These are phyloP conservation scores for Acanthamoeba sp. DNA, from an alignment of 208 protist species.

Conservation along the genomic window DNA sequence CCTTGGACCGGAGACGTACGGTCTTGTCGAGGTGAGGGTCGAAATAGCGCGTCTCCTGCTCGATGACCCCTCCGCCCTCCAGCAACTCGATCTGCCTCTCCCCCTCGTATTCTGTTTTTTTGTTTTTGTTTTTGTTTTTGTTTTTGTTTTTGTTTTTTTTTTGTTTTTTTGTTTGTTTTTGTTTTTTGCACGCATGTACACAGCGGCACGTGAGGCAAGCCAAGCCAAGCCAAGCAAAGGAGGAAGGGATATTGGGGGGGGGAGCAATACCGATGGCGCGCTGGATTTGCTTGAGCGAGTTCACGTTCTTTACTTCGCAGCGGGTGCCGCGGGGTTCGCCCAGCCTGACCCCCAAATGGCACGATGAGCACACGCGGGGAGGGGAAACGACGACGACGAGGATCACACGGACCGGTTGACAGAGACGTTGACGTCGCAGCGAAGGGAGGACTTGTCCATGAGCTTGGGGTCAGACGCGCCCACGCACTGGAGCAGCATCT, in stretches of 20 bases:
- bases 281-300: conserved; percentile 77
- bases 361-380: no score
- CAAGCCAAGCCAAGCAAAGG: no score
- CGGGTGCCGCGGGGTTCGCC: conserved; percentile 76
- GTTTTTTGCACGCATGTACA: no score
- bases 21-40: conserved; percentile 80
- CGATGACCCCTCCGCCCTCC: conserved; percentile 67
- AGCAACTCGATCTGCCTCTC: conserved; percentile 81
- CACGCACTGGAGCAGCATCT: conserved; percentile 82
- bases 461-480: conserved; percentile 76
- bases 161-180: no score
- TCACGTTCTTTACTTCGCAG: conserved; percentile 89
- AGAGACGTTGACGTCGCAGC: conserved; percentile 89
- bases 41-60: conserved; percentile 82
- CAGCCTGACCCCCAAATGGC: neutral
- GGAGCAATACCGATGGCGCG: conserved; percentile 79
- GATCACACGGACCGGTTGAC: conserved; percentile 37
- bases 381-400: no score
- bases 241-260: no score
- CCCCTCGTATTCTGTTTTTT: conserved; percentile 83
- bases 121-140: no score
- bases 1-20: conserved; percentile 83
- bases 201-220: no score
- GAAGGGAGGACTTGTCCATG: conserved; percentile 86
- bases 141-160: no score